Base-by-base conservation (phyloP, 2,329 filamentous ascomycete species). In the Ambrosiella beaveri region DNA sequence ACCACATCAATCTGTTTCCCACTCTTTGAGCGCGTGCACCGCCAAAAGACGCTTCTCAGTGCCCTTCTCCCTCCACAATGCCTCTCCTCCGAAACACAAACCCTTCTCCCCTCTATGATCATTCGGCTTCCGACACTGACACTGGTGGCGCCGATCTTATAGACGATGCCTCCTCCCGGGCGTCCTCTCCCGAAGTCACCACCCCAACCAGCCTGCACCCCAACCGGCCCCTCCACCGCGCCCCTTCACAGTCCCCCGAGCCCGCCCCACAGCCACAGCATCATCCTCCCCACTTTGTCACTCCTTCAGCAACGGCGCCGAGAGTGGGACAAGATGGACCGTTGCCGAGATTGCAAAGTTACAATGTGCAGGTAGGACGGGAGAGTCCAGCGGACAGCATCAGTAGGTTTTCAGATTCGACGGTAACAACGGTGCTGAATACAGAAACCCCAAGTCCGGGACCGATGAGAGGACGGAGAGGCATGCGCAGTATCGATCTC, bases 21-120 rank as follows among this genome's bases (percentile, higher is more conserved):
- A 51, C 47, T 35, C 44, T 35, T 36, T 51, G 47, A 51, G 8
- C 19, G 35, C 47, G 8, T 47, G 44, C 17, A 51, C 17, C n/a
- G 17, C 9, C 19, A 11, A 15, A n/a, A 13, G n/a, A 8, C 35
- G 12, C 19, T 39, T 13, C 52, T 50, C 3, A 8, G 5, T 7
- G 37, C 9, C 11, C 37, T 19, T 52, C 17, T 45, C 15, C 38
- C 53, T 13, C 39, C 35, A 59, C 56, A 49, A 15, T 47, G 37
- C 17, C 49, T 36, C 49, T 54, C n/a, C 44, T 41, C 39, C 58
- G 54, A n/a, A 39, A 51, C 47, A 38, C 51, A 44, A 50, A 40
- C 56, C 35, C 59, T 27, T 61, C 59, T 52, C 56, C 59, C 52
- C 52, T 61, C 19, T 61, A 61, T 35, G 59, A 61, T 39, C 56